These are phyloP conservation scores for Curvularia eragrostidis DNA, from an alignment of 2,329 filamentous ascomycete genomes.

Conservation along the genomic window DNA sequence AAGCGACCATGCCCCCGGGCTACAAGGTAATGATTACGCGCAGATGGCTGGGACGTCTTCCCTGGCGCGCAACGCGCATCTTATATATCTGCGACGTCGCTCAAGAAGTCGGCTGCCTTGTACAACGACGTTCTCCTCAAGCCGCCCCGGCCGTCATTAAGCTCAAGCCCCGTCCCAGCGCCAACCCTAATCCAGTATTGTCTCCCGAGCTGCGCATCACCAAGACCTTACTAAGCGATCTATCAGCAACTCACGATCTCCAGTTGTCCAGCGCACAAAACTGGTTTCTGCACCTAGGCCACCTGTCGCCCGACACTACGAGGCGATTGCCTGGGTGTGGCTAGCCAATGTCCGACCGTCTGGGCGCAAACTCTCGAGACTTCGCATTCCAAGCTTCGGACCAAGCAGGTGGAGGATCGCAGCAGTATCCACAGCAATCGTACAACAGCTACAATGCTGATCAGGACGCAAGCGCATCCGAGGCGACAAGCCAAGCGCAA, in stretches of 20 bases:
- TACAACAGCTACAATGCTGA: slow-evolving; percentile 39
- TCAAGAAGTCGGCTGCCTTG: not conserved
- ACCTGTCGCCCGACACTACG: slow-evolving; percentile 23
- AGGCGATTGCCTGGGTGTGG: slow-evolving; percentile 19
- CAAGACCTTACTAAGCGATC: slow-evolving; percentile 14
- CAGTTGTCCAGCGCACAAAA: not conserved
- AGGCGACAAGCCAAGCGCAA: slow-evolving; percentile 23
- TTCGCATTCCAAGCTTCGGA: slow-evolving; percentile 46
- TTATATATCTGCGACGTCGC: slow-evolving; percentile 1
- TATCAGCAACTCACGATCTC: slow-evolving; percentile 8
- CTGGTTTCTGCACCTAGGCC: slow-evolving; percentile 6
- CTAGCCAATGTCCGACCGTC: slow-evolving; percentile 41
- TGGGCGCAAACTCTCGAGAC: slow-evolving; percentile 33
- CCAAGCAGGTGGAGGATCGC: slow-evolving; percentile 35
- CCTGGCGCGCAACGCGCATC: not conserved
- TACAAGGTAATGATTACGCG: slow-evolving; percentile 2
- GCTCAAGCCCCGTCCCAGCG: not conserved
- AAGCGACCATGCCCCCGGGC: not conserved
- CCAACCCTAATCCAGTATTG: slow-evolving; percentile 2
- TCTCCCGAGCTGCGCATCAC: slow-evolving; percentile 3
- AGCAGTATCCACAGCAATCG: slow-evolving; percentile 25
- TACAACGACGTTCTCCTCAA: not conserved
- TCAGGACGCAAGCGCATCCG: slow-evolving; percentile 32
- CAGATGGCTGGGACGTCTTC: not conserved
- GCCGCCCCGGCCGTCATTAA: not conserved